phyloP scores from a whole-genome alignment of 2,329 filamentous ascomycete genomes.

The Fusarium neocosmosporiellum region DNA sequence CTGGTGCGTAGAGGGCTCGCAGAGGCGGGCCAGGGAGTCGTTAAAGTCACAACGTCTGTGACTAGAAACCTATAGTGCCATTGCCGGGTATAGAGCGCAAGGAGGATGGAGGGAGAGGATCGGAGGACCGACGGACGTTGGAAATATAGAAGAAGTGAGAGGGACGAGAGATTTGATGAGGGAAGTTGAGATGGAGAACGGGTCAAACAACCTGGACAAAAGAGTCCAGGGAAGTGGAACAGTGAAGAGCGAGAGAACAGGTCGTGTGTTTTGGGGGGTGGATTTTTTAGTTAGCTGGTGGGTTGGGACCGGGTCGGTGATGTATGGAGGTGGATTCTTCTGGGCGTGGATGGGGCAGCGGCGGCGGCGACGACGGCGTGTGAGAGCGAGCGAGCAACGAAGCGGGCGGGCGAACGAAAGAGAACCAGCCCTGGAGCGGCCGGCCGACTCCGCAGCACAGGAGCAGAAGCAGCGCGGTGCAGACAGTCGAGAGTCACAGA shows the following conservation, averaged over 20 bases:
- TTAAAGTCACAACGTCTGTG: constrained; percentile 39
- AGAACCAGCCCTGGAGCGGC: constrained; percentile 5
- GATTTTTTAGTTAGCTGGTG: constrained; percentile 37
- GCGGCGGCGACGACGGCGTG: constrained; percentile 16
- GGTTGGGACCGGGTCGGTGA: constrained; percentile 41
- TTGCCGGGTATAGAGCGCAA: constrained; percentile 33
- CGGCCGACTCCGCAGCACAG: constrained; percentile 12
- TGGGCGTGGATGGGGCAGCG: constrained; percentile 25
- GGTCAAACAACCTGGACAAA: constrained; percentile 36
- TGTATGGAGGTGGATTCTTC: constrained; percentile 40
- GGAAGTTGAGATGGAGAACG: constrained; percentile 36
- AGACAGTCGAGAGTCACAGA: constrained; percentile 8
- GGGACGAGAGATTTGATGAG: constrained; percentile 31
- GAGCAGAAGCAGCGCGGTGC: background rate
- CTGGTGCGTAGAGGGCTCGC: constrained; percentile 40
- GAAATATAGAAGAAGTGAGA: constrained; percentile 3
- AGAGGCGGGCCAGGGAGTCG: constrained; percentile 35
- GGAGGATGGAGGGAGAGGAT: constrained; percentile 8
- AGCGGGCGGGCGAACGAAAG: constrained; percentile 27
- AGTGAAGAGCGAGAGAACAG: constrained; percentile 29
- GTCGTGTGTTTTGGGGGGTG: constrained; percentile 43
- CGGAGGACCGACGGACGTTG: background rate
- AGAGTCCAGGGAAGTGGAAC: constrained; percentile 40
- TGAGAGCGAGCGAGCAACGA: constrained; percentile 27
- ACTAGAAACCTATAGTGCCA: constrained; percentile 43